A percentile compares a stretch with the other conserved stretches of the same genome.
phyloP scores from a whole-genome alignment of 768 basidiomycete genomes.

The Solioccasus polychromus region DNA sequence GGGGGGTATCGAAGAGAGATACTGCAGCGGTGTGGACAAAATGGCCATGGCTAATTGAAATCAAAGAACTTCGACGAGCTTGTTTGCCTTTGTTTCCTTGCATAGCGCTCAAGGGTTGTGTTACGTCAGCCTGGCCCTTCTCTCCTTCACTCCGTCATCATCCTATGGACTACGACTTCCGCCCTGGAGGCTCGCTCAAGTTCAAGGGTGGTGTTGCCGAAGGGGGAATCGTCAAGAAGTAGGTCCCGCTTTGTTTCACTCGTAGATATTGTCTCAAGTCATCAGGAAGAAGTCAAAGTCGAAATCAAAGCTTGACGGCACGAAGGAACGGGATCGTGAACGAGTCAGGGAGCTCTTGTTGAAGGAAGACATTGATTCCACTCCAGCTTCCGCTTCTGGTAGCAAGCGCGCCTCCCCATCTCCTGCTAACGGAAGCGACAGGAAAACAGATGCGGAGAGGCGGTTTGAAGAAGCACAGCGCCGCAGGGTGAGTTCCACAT shows the following conservation, averaged over 20 bases:
- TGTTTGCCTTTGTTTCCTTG: slow-evolving; percentile 28
- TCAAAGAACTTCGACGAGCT: background rate
- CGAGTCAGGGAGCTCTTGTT: slow-evolving; percentile 49
- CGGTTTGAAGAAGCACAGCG: slow-evolving; percentile 88
- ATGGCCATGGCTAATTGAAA: slow-evolving; percentile 52
- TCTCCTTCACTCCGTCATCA: slow-evolving; percentile 16
- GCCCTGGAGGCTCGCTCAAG: slow-evolving; percentile 85
- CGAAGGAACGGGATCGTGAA: slow-evolving; percentile 40
- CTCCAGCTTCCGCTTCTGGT: slow-evolving; percentile 46
- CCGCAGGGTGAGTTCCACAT: slow-evolving; percentile 54
- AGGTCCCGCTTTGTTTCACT: slow-evolving; percentile 20
- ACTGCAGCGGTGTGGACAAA: slow-evolving; percentile 66
- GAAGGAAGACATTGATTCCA: slow-evolving; percentile 44
- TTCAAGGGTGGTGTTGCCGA: slow-evolving; percentile 80
- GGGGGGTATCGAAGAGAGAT: slow-evolving; percentile 70
- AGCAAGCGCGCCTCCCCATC: slow-evolving; percentile 64
- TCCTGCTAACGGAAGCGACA: slow-evolving; percentile 42
- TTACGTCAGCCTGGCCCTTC: slow-evolving; percentile 31
- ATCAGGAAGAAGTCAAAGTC: slow-evolving; percentile 77
- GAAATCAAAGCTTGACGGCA: slow-evolving; percentile 54
- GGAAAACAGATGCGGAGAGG: slow-evolving; percentile 84
- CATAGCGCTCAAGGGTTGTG: slow-evolving; percentile 6
- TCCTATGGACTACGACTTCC: slow-evolving; percentile 80
- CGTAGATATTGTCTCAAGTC: slow-evolving; percentile 7
- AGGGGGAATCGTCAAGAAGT: slow-evolving; percentile 85